Conservation (phyloP, 2,329 filamentous ascomycete genomes). For the Cladophialophora chaetospira region DNA sequence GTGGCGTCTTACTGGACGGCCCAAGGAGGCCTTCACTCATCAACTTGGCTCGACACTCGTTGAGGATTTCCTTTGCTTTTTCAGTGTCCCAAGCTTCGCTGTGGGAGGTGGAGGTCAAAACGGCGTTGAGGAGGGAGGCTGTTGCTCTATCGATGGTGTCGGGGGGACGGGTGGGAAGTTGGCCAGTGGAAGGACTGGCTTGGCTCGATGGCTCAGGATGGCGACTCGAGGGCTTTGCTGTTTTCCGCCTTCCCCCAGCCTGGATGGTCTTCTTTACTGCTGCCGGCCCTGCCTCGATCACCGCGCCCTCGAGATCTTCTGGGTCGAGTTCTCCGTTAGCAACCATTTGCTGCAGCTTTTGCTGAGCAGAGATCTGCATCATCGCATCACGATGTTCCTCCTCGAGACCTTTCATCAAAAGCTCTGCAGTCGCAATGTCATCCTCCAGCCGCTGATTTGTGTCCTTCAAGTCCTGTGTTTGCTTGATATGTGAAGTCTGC, state of each 20-base stretch:
- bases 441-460: constrained; percentile 38
- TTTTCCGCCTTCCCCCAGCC: constrained; percentile 7
- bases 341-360: constrained; percentile 33
- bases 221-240: not conserved
- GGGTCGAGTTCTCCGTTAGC: constrained; percentile 75
- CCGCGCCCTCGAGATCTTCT: constrained; percentile 61
- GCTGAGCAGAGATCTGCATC: constrained; percentile 32
- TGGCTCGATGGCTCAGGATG: not conserved
- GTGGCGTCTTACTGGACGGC: not conserved
- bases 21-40: constrained; percentile 23
- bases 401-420: constrained; percentile 31
- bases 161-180: not conserved
- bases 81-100: constrained; percentile 20
- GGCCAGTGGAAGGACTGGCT: not conserved
- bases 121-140: constrained; percentile 8
- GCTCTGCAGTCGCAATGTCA: constrained; percentile 33
- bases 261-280: constrained; percentile 14
- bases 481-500: constrained; percentile 56
- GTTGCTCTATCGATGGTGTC: not conserved
- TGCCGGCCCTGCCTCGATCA: constrained; percentile 29
- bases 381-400: constrained; percentile 33
- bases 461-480: constrained; percentile 58
- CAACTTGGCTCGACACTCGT: constrained; percentile 21
- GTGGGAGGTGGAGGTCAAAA: constrained; percentile 16
- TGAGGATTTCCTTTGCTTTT: constrained; percentile 23